Conservation (phyloP, 2,329 filamentous ascomycete species). For the Fusarium annulatum region DNA sequence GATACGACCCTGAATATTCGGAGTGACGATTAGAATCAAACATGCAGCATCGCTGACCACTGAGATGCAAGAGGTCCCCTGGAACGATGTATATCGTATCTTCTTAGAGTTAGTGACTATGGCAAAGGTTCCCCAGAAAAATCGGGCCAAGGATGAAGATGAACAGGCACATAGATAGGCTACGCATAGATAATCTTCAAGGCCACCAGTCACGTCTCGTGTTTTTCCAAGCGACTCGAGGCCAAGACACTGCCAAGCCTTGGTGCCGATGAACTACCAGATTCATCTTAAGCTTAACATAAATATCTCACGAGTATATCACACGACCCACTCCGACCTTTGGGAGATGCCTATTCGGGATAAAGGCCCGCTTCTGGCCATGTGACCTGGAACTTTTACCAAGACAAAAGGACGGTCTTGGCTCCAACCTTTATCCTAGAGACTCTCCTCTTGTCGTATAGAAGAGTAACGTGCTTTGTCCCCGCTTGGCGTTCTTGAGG, state of each 20-base stretch:
- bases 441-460: background rate
- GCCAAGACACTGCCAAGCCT: constrained; percentile 1
- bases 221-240: background rate
- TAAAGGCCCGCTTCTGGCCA: background rate
- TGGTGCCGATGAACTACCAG: constrained; percentile 4
- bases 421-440: background rate
- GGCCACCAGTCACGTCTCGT: constrained; percentile 2
- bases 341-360: background rate
- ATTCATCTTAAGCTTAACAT: constrained; percentile 10
- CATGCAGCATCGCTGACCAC: background rate
- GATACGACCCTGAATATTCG: background rate
- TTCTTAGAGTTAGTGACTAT: background rate
- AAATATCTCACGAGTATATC: background rate
- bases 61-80: background rate
- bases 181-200: background rate
- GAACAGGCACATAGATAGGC: background rate
- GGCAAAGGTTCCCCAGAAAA: background rate
- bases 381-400: background rate
- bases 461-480: background rate
- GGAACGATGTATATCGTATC: background rate
- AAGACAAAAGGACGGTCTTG: background rate
- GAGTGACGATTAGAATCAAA: background rate
- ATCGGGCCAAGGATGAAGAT: background rate
- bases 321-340: background rate
- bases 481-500: background rate